A percentile compares a stretch with the other conserved stretches of the same genome.
These are phyloP conservation scores for Tuber melanosporum DNA, from an alignment of 495 filamentous ascomycete genomes.

Conservation along the genomic window DNA sequence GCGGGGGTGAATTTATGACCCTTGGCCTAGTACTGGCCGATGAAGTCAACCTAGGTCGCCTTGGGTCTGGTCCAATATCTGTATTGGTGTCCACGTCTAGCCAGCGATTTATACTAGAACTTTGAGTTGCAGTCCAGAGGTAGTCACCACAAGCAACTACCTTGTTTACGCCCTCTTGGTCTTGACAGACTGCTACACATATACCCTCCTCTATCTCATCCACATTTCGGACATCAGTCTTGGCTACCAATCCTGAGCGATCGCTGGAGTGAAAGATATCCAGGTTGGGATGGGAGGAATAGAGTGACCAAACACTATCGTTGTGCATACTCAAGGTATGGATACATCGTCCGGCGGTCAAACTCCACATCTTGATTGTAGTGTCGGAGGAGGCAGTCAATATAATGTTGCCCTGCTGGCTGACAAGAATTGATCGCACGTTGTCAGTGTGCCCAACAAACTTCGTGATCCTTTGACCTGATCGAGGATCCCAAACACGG, in stretches of 20 bases:
- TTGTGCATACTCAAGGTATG: conserved; percentile 98
- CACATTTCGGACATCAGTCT: conserved; percentile 76
- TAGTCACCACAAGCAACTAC: conserved; percentile 70
- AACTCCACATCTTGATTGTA: conserved; percentile 95
- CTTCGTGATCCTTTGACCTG: conserved; percentile 86
- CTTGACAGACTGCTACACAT: conserved; percentile 79
- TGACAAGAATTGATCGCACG: conserved; percentile 82
- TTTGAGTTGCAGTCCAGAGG: conserved; percentile 90
- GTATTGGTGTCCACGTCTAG: conserved; percentile 70
- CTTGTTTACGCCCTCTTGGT: conserved; percentile 76
- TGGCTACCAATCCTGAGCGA: conserved; percentile 81
- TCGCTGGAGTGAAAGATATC: conserved; percentile 92
- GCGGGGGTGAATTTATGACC: conserved; percentile 41
- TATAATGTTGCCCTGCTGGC: conserved; percentile 77
- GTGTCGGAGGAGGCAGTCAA: conserved; percentile 94
- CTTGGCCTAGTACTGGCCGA: conserved; percentile 39
- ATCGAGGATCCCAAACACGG: conserved; percentile 82
- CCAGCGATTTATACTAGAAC: conserved; percentile 95
- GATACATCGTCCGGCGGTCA: conserved; percentile 90
- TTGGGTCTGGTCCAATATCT: conserved; percentile 44
- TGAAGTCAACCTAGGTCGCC: conserved; percentile 34
- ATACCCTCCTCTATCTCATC: conserved; percentile 77
- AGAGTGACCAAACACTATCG: conserved; percentile 94
- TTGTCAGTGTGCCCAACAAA: conserved; percentile 98
- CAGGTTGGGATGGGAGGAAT: conserved; percentile 76